These are phyloP conservation scores for Ceriops zippeliana DNA, from an alignment of 345 rosid species.

Conservation along the genomic window DNA sequence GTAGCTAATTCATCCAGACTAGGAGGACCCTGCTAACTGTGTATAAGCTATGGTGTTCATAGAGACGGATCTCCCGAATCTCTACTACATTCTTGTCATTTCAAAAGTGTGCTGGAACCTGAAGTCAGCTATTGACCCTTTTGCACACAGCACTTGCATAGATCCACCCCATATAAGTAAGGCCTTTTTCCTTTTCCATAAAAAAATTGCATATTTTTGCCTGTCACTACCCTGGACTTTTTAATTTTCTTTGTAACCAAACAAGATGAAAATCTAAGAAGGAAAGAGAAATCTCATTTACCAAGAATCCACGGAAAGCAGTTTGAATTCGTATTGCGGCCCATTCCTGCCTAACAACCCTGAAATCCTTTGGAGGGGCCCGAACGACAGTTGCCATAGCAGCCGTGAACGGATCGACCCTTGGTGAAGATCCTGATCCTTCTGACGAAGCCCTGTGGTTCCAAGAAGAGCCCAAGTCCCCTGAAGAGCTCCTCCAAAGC, in stretches of 20 bases:
- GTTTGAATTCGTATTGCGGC: slow-evolving; percentile 90
- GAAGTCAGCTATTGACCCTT: not conserved
- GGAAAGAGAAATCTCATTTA: slow-evolving; percentile 23
- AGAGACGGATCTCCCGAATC: no score
- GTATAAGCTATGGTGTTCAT: no score
- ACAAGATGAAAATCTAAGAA: not conserved
- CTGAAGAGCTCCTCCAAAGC: slow-evolving; percentile 74
- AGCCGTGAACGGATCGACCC: slow-evolving; percentile 49
- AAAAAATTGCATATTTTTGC: no score
- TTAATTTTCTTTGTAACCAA: slow-evolving; percentile 3
- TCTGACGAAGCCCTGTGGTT: slow-evolving; percentile 48
- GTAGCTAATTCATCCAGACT: no score
- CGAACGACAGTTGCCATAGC: slow-evolving; percentile 80
- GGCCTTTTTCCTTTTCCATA: no score
- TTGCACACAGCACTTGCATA: not conserved
- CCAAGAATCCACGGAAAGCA: slow-evolving; percentile 91
- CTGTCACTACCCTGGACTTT: not conserved
- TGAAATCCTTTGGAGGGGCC: slow-evolving; percentile 86
- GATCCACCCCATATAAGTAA: not conserved
- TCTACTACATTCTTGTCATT: no score
- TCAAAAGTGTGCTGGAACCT: not conserved
- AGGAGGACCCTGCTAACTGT: no score
- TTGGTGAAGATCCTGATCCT: slow-evolving; percentile 39
- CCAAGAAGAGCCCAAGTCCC: slow-evolving; percentile 56
- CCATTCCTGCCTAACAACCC: slow-evolving; percentile 79